Evolutionary conservation across 768 basidiomycete genomes (phyloP), one percentile per base, ranked within the genome.

Genomic region (Cubamyces sp.): DNA sequence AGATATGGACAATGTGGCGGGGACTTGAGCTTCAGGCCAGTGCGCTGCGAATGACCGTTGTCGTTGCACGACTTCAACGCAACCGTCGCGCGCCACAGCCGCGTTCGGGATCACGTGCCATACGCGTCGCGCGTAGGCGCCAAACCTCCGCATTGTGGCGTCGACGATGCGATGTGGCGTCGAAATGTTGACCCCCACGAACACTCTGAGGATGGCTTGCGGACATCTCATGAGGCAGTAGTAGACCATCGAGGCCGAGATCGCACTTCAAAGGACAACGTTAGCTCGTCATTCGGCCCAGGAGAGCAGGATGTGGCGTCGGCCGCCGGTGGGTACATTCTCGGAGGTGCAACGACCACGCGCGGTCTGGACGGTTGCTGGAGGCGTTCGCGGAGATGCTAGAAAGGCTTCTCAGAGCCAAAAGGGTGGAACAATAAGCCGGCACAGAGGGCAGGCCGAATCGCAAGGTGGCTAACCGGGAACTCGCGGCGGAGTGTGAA

Each of bases 401-500:
- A n/a, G n/a, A 47, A 14, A 5, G 21, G 3, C 23, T 5, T 47
- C 16, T 16, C 3, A 19, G 26, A 9, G 15, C 48, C 30, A 52
- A 30, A 43, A 43, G 47, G n/a, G 15, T 12, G 15, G 49, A 25
- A 59, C 49, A 51, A 52, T 34, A 51, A 26, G 57, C 40, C 18
- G 30, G 47, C n/a, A 39, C 45, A 16, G 3, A 25, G 37, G 37
- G 3, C 26, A 19, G 49, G 6, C 48, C 18, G 8, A 23, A 45
- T 49, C 57, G 40, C 41, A 43, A 51, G 23, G 49, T 14, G 49
- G 57, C 57, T 52, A 9, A 45, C 57, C 49, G 57, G 57, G 41
- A 45, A 51, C 16, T 30, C 26, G 49, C 57, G 48, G 57, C 57
- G 57, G 57, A 59, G 57, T 59, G 42, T 30, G 57, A 59, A 59